Percentiles rank a stretch among this genome's conserved stretches.
Evolutionary conservation across 2,329 filamentous ascomycete genomes (phyloP).

Genomic region (Ophiostoma piceae): DNA sequence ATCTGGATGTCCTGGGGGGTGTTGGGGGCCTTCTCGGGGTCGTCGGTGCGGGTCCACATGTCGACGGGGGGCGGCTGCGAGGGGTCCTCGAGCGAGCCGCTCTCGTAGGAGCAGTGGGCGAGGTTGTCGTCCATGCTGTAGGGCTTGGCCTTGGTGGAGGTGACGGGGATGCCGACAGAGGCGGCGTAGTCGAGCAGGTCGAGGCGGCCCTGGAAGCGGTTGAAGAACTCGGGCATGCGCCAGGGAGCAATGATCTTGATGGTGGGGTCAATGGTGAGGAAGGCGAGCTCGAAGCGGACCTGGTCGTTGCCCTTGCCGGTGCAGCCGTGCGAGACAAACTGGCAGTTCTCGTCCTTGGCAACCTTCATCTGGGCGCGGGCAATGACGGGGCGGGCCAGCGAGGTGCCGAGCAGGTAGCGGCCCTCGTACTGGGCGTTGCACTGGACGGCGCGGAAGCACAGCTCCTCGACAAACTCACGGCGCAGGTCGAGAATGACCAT

Average conservation of each 20-base stretch:
- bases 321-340: constrained; percentile 37
- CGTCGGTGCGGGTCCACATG: constrained; percentile 72
- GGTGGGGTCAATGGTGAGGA: constrained; percentile 46
- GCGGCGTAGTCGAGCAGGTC: constrained; percentile 69
- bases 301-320: constrained; percentile 52
- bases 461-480: constrained; percentile 71
- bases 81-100: constrained; percentile 57
- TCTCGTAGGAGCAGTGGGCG: constrained; percentile 70
- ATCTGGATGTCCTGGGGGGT: constrained; percentile 66
- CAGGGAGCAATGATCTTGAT: constrained; percentile 73
- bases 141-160: constrained; percentile 66
- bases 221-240: constrained; percentile 64
- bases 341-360: constrained; percentile 52
- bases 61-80: constrained; percentile 63
- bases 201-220: constrained; percentile 64
- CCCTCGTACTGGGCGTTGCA: constrained; percentile 68
- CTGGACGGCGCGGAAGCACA: constrained; percentile 74
- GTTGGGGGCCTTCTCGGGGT: constrained; percentile 65
- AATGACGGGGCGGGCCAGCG: constrained; percentile 64
- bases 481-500: constrained; percentile 61
- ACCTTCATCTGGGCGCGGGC: constrained; percentile 61
- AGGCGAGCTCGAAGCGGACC: constrained; percentile 41
- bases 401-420: constrained; percentile 46
- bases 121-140: constrained; percentile 51
- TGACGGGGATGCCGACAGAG: constrained; percentile 63